Conservation (phyloP, 495 filamentous ascomycete genomes). For the Aspergillus campestris region DNA sequence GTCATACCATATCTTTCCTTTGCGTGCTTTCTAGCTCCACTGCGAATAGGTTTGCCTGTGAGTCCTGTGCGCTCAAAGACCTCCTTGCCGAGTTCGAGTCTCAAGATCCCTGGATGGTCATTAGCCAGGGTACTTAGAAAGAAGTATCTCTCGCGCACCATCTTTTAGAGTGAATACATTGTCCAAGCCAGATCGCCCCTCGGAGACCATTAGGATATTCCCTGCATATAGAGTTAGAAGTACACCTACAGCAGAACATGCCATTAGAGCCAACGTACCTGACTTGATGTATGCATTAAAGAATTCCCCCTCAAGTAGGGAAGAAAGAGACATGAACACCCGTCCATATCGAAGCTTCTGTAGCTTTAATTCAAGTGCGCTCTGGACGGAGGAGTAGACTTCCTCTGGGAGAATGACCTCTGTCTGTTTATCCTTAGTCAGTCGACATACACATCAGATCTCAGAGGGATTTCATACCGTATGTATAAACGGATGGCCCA, state of each 20-base stretch:
- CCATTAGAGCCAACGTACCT: slow-evolving; percentile 41
- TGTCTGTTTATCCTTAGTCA: slow-evolving; percentile 38
- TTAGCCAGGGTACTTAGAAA: not conserved
- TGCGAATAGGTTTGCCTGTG: slow-evolving; percentile 59
- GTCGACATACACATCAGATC: not conserved
- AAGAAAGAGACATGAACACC: slow-evolving; percentile 65
- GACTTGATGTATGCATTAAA: slow-evolving; percentile 81
- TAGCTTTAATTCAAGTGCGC: slow-evolving; percentile 40
- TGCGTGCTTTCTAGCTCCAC: slow-evolving; percentile 49
- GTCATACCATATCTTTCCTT: slow-evolving; percentile 50
- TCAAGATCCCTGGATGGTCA: slow-evolving; percentile 50
- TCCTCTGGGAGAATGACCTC: slow-evolving; percentile 70
- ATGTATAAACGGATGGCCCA: slow-evolving; percentile 64
- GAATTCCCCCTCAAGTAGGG: slow-evolving; percentile 68
- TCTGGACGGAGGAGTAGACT: slow-evolving; percentile 47
- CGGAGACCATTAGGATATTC: slow-evolving; percentile 83
- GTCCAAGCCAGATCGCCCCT: slow-evolving; percentile 71
- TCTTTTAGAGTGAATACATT: slow-evolving; percentile 68
- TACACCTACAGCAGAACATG: not conserved
- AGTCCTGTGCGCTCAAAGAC: slow-evolving; percentile 80
- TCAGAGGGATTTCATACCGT: slow-evolving; percentile 42
- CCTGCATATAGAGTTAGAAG: slow-evolving; percentile 40
- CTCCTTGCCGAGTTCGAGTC: slow-evolving; percentile 72
- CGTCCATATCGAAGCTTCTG: slow-evolving; percentile 48
- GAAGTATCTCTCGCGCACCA: slow-evolving; percentile 35